Conservation (phyloP, 768 basidiomycete species). For the Suillus subluteus region DNA sequence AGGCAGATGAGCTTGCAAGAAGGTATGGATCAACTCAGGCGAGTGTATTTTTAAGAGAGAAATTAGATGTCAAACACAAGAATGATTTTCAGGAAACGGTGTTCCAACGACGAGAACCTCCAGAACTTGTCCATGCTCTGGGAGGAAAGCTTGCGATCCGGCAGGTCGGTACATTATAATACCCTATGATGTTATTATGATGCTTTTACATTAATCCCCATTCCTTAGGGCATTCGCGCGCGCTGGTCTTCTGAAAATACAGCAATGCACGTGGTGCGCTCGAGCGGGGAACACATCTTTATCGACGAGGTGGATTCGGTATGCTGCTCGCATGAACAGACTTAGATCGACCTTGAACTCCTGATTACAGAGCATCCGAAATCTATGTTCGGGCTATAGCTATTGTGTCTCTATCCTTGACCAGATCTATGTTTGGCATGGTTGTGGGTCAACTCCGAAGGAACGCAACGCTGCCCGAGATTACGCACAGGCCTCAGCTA, state of each 20-base stretch:
- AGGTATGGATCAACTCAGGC: slow-evolving; percentile 73
- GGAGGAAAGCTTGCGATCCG: slow-evolving; percentile 76
- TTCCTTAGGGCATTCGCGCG: slow-evolving; percentile 60
- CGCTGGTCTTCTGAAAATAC: slow-evolving; percentile 85
- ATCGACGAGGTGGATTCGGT: slow-evolving; percentile 80
- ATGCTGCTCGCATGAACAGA: slow-evolving; percentile 16
- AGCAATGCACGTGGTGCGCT: slow-evolving; percentile 76
- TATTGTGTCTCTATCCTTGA: slow-evolving; percentile 76
- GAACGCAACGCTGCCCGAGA: slow-evolving; percentile 66
- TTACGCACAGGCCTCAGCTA: slow-evolving; percentile 58
- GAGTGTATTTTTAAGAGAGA: slow-evolving; percentile 25
- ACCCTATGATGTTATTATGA: slow-evolving; percentile 12
- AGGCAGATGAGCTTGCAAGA: slow-evolving; percentile 69
- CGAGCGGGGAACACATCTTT: slow-evolving; percentile 48
- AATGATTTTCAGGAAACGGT: slow-evolving; percentile 38
- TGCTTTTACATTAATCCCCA: slow-evolving; percentile 10
- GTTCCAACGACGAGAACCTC: slow-evolving; percentile 65
- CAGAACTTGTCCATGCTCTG: slow-evolving; percentile 61
- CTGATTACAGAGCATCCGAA: slow-evolving; percentile 52
- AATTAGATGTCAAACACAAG: background rate
- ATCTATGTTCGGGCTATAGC: slow-evolving; percentile 84
- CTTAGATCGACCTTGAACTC: slow-evolving; percentile 13
- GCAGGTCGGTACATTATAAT: slow-evolving; percentile 50
- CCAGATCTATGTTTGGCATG: slow-evolving; percentile 81
- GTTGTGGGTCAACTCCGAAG: slow-evolving; percentile 60